phyloP scores from a whole-genome alignment of 441 rosid genomes.

The Syzygium malaccense region DNA sequence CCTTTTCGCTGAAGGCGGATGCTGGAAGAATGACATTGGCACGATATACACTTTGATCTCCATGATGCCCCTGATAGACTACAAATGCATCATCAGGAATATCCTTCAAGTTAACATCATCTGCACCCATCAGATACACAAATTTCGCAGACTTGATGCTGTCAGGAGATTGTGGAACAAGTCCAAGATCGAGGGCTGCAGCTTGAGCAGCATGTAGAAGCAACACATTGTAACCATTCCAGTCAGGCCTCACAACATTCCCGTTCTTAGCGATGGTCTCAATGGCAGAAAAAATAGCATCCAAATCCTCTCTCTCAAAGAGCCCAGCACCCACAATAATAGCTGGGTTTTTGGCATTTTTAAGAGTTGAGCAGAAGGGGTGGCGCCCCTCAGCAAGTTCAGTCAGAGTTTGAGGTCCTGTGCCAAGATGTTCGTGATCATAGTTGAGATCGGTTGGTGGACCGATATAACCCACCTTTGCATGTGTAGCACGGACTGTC shows the following conservation, averaged over 20 bases:
- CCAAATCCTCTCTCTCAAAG: constrained; percentile 73
- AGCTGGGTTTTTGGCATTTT: constrained; percentile 77
- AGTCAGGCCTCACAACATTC: constrained; percentile 68
- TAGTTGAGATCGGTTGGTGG: constrained; percentile 74
- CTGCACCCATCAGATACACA: constrained; percentile 92
- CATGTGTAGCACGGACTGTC: constrained; percentile 70
- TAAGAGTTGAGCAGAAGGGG: constrained; percentile 52
- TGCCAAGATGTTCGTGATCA: constrained; percentile 76
- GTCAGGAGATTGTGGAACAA: constrained; percentile 57
- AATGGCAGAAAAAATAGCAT: constrained; percentile 60
- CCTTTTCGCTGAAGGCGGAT: constrained; percentile 85
- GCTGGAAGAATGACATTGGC: constrained; percentile 90
- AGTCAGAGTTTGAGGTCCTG: constrained; percentile 64
- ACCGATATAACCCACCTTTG: constrained; percentile 88
- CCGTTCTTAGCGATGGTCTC: constrained; percentile 59
- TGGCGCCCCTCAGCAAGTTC: constrained; percentile 79
- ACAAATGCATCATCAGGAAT: constrained; percentile 80
- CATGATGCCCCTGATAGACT: constrained; percentile 94
- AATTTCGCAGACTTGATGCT: constrained; percentile 72
- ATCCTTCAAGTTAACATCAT: constrained; percentile 70
- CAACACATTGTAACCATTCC: constrained; percentile 86
- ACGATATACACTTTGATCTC: constrained; percentile 72
- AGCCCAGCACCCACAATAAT: constrained; percentile 82
- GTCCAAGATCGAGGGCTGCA: constrained; percentile 94
- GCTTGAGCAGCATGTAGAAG: constrained; percentile 93